Conservation (phyloP, 192 early-diverging fungal species). For the Podila epicladia region DNA sequence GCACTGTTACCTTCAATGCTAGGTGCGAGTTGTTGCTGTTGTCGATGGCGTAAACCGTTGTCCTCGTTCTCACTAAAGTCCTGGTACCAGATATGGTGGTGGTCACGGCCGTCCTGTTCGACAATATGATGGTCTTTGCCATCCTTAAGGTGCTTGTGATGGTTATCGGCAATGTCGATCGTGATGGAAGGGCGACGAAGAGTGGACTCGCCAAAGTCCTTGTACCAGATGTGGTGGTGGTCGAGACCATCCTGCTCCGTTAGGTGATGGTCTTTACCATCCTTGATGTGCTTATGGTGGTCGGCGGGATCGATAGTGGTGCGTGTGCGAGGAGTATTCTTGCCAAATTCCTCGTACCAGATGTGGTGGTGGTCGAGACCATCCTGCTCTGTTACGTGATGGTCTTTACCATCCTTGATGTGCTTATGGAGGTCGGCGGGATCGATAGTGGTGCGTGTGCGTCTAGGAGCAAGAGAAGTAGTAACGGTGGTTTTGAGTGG, state of each 20-base stretch:
- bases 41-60: not conserved
- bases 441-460: not conserved
- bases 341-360: slow-evolving; percentile 19
- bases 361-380: slow-evolving; percentile 17
- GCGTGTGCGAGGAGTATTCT: not conserved
- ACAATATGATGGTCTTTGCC: slow-evolving; percentile 16
- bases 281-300: not conserved
- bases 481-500: too few relatives aligned
- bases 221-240: slow-evolving; percentile 25
- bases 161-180: not conserved
- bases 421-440: not conserved
- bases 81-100: slow-evolving; percentile 26
- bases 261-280: slow-evolving; percentile 19
- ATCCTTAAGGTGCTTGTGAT: slow-evolving; percentile 5
- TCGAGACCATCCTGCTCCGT: slow-evolving; percentile 8
- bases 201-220: not conserved
- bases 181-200: not conserved
- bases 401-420: slow-evolving; percentile 8
- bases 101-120: slow-evolving; percentile 12
- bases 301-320: not conserved
- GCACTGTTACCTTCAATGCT: too few relatives aligned
- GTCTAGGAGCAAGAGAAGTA: too few relatives aligned
- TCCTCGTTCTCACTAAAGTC: slow-evolving; percentile 10
- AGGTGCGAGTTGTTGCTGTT: not conserved
- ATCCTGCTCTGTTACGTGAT: slow-evolving; percentile 11